phyloP scores from a whole-genome alignment of 23 red algal genomes.

The Agarophyton chilense region DNA sequence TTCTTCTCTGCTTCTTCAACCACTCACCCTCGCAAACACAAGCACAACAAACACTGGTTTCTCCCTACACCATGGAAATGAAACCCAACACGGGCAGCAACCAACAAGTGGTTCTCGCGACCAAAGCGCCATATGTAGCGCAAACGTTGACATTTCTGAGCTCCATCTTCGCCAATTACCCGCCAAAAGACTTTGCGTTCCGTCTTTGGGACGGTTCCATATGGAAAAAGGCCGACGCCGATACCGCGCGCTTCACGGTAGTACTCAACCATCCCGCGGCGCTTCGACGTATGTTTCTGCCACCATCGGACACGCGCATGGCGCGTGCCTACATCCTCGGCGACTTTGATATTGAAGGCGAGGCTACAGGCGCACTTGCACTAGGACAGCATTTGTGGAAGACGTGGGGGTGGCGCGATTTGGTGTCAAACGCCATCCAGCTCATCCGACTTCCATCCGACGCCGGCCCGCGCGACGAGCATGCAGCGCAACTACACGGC shows the following conservation, averaged over 20 bases:
- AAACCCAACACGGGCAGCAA: background rate
- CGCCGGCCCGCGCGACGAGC: background rate
- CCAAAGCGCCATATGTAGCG: background rate
- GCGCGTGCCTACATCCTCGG: slow-evolving; percentile 16
- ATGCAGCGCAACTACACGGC: background rate
- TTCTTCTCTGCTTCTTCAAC: too few species aligned
- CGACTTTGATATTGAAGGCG: slow-evolving; percentile 38
- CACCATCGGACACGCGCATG: slow-evolving; percentile 29
- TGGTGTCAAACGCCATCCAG: slow-evolving; percentile 1
- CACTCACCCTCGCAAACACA: too few species aligned
- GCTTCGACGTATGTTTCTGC: slow-evolving; percentile 35
- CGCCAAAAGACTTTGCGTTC: slow-evolving; percentile 18
- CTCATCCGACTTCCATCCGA: slow-evolving; percentile 10
- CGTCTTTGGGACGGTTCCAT: slow-evolving; percentile 35
- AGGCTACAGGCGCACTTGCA: background rate
- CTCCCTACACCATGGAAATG: background rate
- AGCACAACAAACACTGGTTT: too few species aligned
- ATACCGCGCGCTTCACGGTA: background rate
- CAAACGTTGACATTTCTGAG: slow-evolving; percentile 24
- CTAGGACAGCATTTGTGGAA: slow-evolving; percentile 32
- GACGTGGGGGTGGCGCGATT: slow-evolving; percentile 30
- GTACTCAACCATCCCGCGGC: slow-evolving; percentile 28
- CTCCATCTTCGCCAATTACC: slow-evolving; percentile 25
- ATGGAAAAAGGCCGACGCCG: slow-evolving; percentile 17
- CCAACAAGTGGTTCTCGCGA: background rate